Base-by-base conservation (phyloP, 768 basidiomycete species). In the Austroboletus festivus region DNA sequence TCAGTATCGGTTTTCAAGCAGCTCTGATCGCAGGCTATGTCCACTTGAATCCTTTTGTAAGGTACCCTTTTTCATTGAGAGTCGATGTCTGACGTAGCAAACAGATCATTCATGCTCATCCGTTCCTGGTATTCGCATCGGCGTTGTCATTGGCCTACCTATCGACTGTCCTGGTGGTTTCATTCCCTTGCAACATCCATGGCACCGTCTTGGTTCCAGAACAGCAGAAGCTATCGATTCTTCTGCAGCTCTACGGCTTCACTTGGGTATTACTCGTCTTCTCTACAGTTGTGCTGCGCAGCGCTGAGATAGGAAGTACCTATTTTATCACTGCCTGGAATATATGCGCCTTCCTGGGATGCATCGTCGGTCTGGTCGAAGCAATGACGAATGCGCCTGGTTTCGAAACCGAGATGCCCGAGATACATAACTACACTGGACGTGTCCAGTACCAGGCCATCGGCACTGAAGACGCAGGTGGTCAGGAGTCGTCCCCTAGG, bases 251-350 rank as follows among this genome's bases (percentile, higher is more conserved):
- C 3, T 86, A 83, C 54, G 57, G 73, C 16, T 67, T 86, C 40
- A 80, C 79, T 5, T 86, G 82, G 81, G 46, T 78, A 2, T 61
- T 82, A 3, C 78, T 86, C 23, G 64, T 85, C 13, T 51, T 73
- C 23, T 70, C 78, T 16, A 82, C 81, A 0, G 50, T 75, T 18
- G 63, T 71, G 7, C 67, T 80, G 31, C 73, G 69, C 18, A 63
- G 61, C 6, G 50, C 69, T 2, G 59, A 72, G 4, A 54, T 85
- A 7, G 81, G 79, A 1, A 76, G 80, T 5, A 65, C 77, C 13
- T 87, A 86, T 57, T 74, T 81, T 53, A 54, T 83, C 24, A 80
- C 76, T 0, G 70, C 71, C 3, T 83, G 81, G 78, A 77, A 86
- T 45, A 55, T 65, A 0, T 70, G 71, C 21, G 65, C 74, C 4